Conservation (phyloP, 169 alveolate genomes). For the Plasmodium ovale region DNA sequence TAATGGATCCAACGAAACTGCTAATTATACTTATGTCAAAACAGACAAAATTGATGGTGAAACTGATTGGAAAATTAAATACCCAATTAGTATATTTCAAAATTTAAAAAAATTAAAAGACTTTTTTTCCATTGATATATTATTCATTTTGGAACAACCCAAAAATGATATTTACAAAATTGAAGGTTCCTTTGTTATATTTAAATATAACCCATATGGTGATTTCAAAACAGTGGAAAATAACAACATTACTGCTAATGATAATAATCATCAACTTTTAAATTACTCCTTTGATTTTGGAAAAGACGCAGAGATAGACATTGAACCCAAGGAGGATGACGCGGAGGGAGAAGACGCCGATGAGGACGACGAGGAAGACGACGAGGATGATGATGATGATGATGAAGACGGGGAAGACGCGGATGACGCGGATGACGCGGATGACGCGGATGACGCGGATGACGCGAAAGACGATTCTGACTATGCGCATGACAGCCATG, state of each 20-base stretch:
- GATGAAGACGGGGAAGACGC: conserved; percentile 4
- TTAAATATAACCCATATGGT: conserved; percentile 70
- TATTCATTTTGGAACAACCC: conserved; percentile 89
- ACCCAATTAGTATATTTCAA: conserved; percentile 92
- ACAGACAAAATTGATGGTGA: conserved; percentile 99
- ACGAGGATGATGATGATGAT: conserved; percentile 15
- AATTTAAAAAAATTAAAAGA: conserved; percentile 81
- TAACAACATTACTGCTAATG: conserved; percentile 3
- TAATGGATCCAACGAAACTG: conserved; percentile 78
- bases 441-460: neutral
- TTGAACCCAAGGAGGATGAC: conserved; percentile 10
- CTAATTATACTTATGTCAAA: conserved; percentile 89
- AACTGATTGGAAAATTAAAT: conserved; percentile 99
- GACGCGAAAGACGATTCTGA: neutral
- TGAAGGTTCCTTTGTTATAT: conserved; percentile 88
- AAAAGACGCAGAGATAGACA: neutral
- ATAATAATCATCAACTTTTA: conserved; percentile 13
- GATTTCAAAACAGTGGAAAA: conserved; percentile 61
- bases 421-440: neutral
- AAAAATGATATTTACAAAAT: conserved; percentile 91
- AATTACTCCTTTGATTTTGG: conserved; percentile 31
- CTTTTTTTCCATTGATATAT: conserved; percentile 81
- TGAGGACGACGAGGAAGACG: conserved; percentile 1
- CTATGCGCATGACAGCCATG: too few species aligned
- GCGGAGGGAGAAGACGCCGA: conserved; percentile 10